Percentiles rank a stretch among this genome's conserved stretches.
These are phyloP conservation scores for Pseudogymnoascus sp. DNA, from an alignment of 2,329 filamentous ascomycete genomes.

Conservation along the genomic window DNA sequence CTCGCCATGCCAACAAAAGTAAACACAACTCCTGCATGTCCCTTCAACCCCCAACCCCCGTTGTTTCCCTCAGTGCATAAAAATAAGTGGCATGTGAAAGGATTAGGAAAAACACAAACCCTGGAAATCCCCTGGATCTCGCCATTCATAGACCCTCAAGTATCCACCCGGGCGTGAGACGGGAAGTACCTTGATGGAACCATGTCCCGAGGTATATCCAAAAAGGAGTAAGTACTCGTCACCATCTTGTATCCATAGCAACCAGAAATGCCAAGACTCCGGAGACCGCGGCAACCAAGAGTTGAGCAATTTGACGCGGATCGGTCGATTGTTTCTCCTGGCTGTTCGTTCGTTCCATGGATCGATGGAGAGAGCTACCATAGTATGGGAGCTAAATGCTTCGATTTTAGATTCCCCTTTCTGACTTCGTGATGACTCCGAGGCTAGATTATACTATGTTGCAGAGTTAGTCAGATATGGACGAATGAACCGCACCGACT, in stretches of 20 bases:
- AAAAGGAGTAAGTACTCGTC: conserved; percentile 7
- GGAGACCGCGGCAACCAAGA: not conserved
- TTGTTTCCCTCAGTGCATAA: conserved; percentile 1
- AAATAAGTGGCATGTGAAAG: conserved; percentile 3
- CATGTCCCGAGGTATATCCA: not conserved
- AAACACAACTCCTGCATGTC: conserved; percentile 3
- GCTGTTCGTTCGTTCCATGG: too few species aligned
- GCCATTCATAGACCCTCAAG: conserved; percentile 7
- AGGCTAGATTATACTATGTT: not conserved
- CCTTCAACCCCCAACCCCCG: not conserved
- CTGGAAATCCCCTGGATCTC: conserved; percentile 9
- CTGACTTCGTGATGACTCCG: too few species aligned
- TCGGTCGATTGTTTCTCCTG: not conserved
- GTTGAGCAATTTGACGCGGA: not conserved
- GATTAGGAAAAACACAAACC: conserved; percentile 1
- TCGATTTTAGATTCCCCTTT: not conserved
- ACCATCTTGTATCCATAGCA: conserved; percentile 2
- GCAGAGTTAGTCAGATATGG: not conserved
- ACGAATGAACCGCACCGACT: too few species aligned
- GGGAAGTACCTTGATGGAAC: conserved; percentile 5
- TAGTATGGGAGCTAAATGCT: not conserved
- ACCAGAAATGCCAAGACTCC: not conserved
- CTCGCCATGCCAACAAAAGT: conserved; percentile 1
- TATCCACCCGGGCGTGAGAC: conserved; percentile 3
- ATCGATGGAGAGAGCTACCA: not conserved